phyloP scores from a whole-genome alignment of 768 basidiomycete genomes.

The Boletus edulis region DNA sequence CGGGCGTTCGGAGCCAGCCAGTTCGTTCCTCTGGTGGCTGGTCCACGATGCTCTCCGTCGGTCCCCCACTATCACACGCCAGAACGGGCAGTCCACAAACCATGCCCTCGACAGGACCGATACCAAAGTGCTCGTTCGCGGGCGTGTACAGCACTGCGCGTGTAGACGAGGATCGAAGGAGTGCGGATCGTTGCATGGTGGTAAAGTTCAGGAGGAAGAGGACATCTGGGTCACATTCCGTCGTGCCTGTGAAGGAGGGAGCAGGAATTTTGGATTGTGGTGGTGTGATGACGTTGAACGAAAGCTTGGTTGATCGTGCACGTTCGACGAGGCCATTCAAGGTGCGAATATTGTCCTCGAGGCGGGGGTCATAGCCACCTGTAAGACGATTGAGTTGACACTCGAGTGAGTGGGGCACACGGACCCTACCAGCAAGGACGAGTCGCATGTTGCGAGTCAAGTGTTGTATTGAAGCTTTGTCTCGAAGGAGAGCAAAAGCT shows the following conservation, averaged over 20 bases:
- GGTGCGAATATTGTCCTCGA: constrained; percentile 79
- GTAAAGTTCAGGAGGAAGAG: constrained; percentile 93
- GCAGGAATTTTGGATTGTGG: constrained; percentile 36
- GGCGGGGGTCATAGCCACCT: constrained; percentile 90
- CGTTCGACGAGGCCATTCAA: constrained; percentile 61
- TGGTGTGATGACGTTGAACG: constrained; percentile 57
- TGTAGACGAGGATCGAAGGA: constrained; percentile 67
- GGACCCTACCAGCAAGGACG: constrained; percentile 66
- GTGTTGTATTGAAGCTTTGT: constrained; percentile 17
- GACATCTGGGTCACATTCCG: constrained; percentile 51
- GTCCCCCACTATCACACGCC: constrained; percentile 85
- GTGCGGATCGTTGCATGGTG: constrained; percentile 74
- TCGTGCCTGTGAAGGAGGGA: constrained; percentile 42
- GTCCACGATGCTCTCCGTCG: constrained; percentile 80
- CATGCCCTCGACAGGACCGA: constrained; percentile 95
- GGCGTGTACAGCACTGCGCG: constrained; percentile 89
- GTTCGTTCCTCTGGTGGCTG: constrained; percentile 47
- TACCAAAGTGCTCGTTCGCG: constrained; percentile 94
- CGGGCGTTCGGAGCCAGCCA: constrained; percentile 72
- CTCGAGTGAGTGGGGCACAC: background rate
- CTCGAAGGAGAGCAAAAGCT: constrained; percentile 63
- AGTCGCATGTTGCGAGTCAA: constrained; percentile 51
- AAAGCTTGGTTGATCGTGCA: constrained; percentile 51
- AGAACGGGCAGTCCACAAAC: constrained; percentile 86
- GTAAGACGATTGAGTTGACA: constrained; percentile 1